phyloP scores from a whole-genome alignment of 2,329 filamentous ascomycete species.

The Penicillium brevicompactum region DNA sequence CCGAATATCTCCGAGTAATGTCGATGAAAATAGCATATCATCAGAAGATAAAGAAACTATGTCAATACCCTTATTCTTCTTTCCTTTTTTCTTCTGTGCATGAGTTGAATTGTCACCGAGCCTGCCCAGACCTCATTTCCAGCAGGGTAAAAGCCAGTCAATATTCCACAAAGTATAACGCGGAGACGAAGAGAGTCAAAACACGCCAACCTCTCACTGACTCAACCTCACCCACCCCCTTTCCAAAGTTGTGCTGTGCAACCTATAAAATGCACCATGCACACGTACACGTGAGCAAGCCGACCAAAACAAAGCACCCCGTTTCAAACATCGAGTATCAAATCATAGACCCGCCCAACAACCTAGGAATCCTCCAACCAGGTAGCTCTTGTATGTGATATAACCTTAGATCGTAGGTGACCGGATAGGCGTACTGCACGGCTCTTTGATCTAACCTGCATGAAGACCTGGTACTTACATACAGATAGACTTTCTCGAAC shows the following conservation, averaged over 20 bases:
- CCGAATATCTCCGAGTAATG: not conserved
- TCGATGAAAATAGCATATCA: not conserved
- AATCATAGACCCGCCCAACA: not conserved
- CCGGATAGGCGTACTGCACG: not conserved
- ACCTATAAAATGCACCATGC: not conserved
- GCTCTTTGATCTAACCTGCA: not conserved
- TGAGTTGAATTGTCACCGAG: not conserved
- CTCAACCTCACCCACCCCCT: not conserved
- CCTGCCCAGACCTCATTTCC: not conserved
- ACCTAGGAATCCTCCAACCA: not conserved
- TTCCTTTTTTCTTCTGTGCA: not conserved
- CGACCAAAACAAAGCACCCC: not conserved
- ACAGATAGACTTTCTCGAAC: not conserved
- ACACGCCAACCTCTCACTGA: no score
- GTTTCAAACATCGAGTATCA: not conserved
- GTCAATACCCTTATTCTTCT: not conserved
- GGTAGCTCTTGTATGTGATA: not conserved
- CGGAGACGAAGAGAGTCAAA: not conserved
- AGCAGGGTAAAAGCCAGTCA: not conserved
- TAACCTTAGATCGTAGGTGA: not conserved
- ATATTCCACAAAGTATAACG: not conserved
- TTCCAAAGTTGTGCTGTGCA: not conserved
- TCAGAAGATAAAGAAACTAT: not conserved
- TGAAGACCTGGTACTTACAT: not conserved
- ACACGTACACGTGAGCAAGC: slow-evolving; percentile 1